Evolutionary conservation across 2,329 filamentous ascomycete species (phyloP), one percentile per base, ranked within the genome.

Genomic region (Xylaria sp.): DNA sequence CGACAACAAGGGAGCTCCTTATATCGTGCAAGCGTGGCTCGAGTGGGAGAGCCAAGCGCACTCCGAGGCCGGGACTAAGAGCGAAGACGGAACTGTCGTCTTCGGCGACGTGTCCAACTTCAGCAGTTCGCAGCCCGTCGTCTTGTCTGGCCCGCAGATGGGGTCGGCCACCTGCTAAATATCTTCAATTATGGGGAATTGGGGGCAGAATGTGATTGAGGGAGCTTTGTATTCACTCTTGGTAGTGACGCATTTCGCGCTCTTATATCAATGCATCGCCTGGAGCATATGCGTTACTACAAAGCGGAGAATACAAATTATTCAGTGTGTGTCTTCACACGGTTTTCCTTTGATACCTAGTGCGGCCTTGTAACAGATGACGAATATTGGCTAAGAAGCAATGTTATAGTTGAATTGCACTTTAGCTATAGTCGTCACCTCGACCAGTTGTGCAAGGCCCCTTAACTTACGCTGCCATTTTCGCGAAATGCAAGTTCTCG

Each of bases 71-170:
- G 74, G 71, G n/a, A 65, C 68, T 1, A 31, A 56, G 0, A 58
- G 67, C 25, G 25, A 69, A n/a, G 70, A 68, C 8, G 73, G 59
- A 18, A 59, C 58, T 2, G 58, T 63, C 1, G 57, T 81, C 59
- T 74, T 81, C 51, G 76, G 7, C 20, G 80, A 81, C 60, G 66
- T 81, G n/a, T 4, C 73, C 54, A 81, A 80, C 44, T 81, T 79
- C 73, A 75, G 75, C 39, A 74, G 76, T 61, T 65, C 70, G 52
- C 28, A 60, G 25, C 67, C 78, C 3, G 13, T 25, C 3, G 15
- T 56, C 2, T 56, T 74, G 55, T 8, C 59, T 18, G 76, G 76
- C 8, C 58, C 66, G 31, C 18, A 65, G 57, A n/a, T n/a, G 39
- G 68, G 61, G 18, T 71, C 54, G 10, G 63, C 58, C 2, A 56